These are phyloP conservation scores for Salix caprea DNA, from an alignment of 345 rosid genomes.

Conservation along the genomic window DNA sequence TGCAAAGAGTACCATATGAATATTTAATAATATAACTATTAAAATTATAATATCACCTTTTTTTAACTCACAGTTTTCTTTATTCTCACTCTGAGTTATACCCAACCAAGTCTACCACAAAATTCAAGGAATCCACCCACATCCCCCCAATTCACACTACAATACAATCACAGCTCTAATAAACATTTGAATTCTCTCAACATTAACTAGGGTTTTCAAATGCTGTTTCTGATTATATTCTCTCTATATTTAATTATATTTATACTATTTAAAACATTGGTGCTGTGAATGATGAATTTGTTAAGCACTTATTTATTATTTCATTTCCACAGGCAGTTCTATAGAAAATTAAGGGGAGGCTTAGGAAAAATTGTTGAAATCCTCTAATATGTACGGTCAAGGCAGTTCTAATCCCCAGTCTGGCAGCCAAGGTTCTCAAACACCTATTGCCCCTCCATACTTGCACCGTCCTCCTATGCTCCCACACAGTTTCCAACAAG, in stretches of 20 bases:
- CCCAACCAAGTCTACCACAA: neutral
- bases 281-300: no score
- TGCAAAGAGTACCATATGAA: no score
- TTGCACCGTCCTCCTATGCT: slow-evolving; percentile 25
- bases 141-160: neutral
- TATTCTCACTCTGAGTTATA: neutral
- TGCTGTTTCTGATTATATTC: neutral
- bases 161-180: neutral
- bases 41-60: neutral
- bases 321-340: neutral
- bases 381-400: slow-evolving; percentile 31
- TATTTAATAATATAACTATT: neutral
- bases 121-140: neutral
- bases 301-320: neutral
- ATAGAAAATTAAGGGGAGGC: neutral
- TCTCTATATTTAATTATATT: neutral
- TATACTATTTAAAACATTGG: no score
- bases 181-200: neutral
- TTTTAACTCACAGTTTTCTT: neutral
- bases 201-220: neutral
- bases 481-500: slow-evolving; percentile 28
- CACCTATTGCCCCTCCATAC: slow-evolving; percentile 31
- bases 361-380: neutral
- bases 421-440: slow-evolving; percentile 27
- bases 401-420: slow-evolving; percentile 34